phyloP scores from a whole-genome alignment of 2,329 filamentous ascomycete species.

The Coniella vitis region DNA sequence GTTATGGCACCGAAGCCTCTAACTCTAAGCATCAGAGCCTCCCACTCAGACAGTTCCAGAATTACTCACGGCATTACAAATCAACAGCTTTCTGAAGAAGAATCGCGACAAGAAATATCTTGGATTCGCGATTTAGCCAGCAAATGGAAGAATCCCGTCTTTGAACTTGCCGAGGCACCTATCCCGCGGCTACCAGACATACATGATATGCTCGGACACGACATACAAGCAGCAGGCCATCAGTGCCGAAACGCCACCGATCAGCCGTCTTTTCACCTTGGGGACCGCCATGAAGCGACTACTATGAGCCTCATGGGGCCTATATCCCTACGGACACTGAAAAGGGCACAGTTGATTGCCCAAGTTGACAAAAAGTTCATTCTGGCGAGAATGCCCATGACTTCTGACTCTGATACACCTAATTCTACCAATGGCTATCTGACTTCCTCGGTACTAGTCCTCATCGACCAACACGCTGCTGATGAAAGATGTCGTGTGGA shows the following conservation, averaged over 20 bases:
- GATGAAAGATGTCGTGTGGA: slow-evolving; percentile 85
- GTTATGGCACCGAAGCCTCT: slow-evolving; percentile 19
- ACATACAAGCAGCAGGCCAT: slow-evolving; percentile 14
- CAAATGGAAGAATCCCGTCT: slow-evolving; percentile 72
- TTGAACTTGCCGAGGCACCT: slow-evolving; percentile 40
- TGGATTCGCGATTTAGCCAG: slow-evolving; percentile 58
- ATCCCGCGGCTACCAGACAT: slow-evolving; percentile 37
- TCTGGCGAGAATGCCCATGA: slow-evolving; percentile 50
- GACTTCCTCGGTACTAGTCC: slow-evolving; percentile 45
- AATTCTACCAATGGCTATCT: slow-evolving; percentile 15
- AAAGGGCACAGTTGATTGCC: slow-evolving; percentile 57
- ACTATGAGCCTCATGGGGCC: slow-evolving; percentile 28
- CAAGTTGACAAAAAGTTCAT: slow-evolving; percentile 93
- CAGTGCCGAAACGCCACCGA: slow-evolving; percentile 10
- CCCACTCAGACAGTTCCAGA: slow-evolving; percentile 10
- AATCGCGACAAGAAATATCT: slow-evolving; percentile 15
- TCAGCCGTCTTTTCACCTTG: not conserved
- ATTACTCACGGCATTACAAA: not conserved
- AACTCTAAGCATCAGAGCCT: slow-evolving; percentile 4
- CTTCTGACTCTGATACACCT: slow-evolving; percentile 9
- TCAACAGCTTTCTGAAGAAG: slow-evolving; percentile 18
- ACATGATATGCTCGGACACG: slow-evolving; percentile 23
- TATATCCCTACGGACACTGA: slow-evolving; percentile 57
- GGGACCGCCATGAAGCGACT: slow-evolving; percentile 17
- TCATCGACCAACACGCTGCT: slow-evolving; percentile 91